Evolutionary conservation across 169 alveolate species (phyloP).

Genomic region (Plasmodium berghei): DNA sequence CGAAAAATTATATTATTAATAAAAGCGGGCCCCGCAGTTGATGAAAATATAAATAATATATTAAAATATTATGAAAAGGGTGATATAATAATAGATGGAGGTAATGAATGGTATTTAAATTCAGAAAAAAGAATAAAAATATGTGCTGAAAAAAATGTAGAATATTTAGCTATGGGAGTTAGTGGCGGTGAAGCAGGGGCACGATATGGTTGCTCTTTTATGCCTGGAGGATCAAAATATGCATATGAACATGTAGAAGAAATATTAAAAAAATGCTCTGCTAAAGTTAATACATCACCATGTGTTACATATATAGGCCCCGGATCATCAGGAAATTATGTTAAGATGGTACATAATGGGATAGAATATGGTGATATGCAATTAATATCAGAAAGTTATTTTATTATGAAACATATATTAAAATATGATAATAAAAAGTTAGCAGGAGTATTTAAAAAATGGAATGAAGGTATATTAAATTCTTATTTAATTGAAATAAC

Average conservation of each 20-base stretch:
- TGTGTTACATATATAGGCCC: constrained; percentile 86
- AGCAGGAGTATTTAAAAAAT: constrained; percentile 75
- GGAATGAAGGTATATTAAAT: constrained; percentile 79
- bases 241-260: constrained; percentile 82
- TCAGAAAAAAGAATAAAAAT: constrained; percentile 81
- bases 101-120: constrained; percentile 89
- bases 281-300: constrained; percentile 72
- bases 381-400: constrained; percentile 83
- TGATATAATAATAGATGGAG: constrained; percentile 89
- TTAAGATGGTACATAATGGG: constrained; percentile 92
- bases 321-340: constrained; percentile 89
- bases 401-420: constrained; percentile 57
- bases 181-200: constrained; percentile 92
- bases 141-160: constrained; percentile 35
- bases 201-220: constrained; percentile 86
- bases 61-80: constrained; percentile 78
- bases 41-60: constrained; percentile 74
- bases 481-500: constrained; percentile 87
- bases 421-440: constrained; percentile 53
- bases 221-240: constrained; percentile 88
- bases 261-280: constrained; percentile 80
- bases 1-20: constrained; percentile 85
- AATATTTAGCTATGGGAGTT: constrained; percentile 89
- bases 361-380: constrained; percentile 91
- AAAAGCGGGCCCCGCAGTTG: constrained; percentile 85